phyloP scores from a whole-genome alignment of 441 rosid species.

The Populus hybrid region DNA sequence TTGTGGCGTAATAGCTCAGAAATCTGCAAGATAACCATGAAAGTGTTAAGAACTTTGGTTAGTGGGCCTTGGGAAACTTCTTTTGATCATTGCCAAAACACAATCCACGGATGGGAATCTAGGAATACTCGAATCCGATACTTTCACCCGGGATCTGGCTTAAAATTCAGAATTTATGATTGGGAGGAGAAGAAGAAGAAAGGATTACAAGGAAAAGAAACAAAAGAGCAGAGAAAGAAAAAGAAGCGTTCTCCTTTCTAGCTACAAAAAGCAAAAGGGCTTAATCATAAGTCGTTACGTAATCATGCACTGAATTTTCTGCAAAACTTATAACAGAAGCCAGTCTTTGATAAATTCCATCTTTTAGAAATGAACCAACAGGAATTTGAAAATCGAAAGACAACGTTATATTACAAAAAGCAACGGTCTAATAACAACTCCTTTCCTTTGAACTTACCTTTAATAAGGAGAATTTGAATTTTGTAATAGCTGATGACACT shows the following conservation, averaged over 20 bases:
- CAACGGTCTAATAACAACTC: constrained; percentile 38
- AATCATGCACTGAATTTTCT: constrained; percentile 28
- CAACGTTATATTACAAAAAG: constrained; percentile 27
- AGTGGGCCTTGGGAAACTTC: constrained; percentile 9
- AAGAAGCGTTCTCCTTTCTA: constrained; percentile 23
- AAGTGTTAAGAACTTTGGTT: constrained; percentile 19
- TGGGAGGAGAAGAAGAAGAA: constrained; percentile 13
- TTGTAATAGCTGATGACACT: constrained; percentile 18
- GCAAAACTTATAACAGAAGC: constrained; percentile 21
- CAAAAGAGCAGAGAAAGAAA: constrained; percentile 3
- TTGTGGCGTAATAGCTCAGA: constrained; percentile 15
- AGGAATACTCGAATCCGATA: constrained; percentile 3
- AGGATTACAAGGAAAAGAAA: background rate
- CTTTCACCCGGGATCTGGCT: constrained; percentile 20
- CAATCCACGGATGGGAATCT: constrained; percentile 14
- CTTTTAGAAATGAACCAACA: constrained; percentile 9
- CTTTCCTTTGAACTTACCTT: constrained; percentile 39
- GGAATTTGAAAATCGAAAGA: constrained; percentile 34
- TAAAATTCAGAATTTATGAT: constrained; percentile 28
- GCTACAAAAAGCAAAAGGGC: constrained; percentile 42
- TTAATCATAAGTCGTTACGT: constrained; percentile 33
- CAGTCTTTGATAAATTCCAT: constrained; percentile 9
- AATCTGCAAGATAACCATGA: constrained; percentile 35
- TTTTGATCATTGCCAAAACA: constrained; percentile 27
- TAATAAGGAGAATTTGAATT: constrained; percentile 35